Evolutionary conservation across 768 basidiomycete species (phyloP).

Genomic region (Phylloporus sp.): DNA sequence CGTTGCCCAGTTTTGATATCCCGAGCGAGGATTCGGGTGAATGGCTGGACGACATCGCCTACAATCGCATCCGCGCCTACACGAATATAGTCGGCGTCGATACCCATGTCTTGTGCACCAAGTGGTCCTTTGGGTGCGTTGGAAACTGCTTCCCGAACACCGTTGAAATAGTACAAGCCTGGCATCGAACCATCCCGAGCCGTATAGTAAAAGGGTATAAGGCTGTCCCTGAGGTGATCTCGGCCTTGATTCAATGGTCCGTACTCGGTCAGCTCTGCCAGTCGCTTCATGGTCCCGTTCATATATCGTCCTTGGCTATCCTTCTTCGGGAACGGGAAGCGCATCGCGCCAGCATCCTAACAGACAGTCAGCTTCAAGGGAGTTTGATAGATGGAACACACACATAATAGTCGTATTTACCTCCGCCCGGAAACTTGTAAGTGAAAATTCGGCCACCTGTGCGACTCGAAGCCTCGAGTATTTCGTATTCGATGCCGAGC

Average conservation of each 20-base stretch:
- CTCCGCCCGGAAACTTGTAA: conserved; percentile 32
- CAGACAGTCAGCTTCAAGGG: neutral
- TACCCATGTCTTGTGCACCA: conserved; percentile 4
- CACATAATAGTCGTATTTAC: conserved; percentile 35
- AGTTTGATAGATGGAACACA: neutral
- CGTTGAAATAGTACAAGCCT: conserved; percentile 9
- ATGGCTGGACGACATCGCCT: conserved; percentile 14
- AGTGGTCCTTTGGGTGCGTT: neutral
- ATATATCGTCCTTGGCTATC: conserved; percentile 9
- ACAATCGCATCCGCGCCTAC: conserved; percentile 18
- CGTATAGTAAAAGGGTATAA: conserved; percentile 19
- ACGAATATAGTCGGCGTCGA: conserved; percentile 9
- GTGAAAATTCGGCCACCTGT: conserved; percentile 43
- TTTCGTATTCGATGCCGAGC: conserved; percentile 40
- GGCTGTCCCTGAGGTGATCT: conserved; percentile 13
- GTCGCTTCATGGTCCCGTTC: conserved; percentile 28
- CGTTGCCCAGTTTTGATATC: conserved; percentile 16
- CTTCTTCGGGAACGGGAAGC: conserved; percentile 26
- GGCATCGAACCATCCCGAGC: conserved; percentile 9
- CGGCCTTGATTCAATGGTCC: conserved; percentile 18
- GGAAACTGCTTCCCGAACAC: neutral
- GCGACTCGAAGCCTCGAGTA: conserved; percentile 39
- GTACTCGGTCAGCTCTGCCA: conserved; percentile 30
- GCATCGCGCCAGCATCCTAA: conserved; percentile 38
- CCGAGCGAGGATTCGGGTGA: conserved; percentile 12